Percentiles rank a stretch among this genome's conserved stretches.
phyloP scores from a whole-genome alignment of 2,329 filamentous ascomycete genomes.

The Penicillium griseofulvum region DNA sequence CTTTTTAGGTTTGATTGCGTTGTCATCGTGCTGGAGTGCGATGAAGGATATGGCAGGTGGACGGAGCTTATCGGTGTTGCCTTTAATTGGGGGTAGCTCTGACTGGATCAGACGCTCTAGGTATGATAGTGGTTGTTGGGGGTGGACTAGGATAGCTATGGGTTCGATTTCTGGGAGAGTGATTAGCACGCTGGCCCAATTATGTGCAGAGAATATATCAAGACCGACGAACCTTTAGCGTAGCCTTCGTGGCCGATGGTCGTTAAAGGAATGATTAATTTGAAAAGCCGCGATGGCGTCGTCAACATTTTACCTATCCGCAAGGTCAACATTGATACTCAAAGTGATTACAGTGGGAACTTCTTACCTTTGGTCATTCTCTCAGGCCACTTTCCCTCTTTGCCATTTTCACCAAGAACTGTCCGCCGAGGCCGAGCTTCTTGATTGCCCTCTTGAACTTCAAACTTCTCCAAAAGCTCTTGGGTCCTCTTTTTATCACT shows the following conservation, averaged over 20 bases:
- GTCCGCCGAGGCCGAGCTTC: conserved; percentile 26
- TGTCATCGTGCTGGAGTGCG: conserved; percentile 70
- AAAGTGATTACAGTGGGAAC: neutral
- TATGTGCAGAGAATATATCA: neutral
- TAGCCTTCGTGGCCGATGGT: conserved; percentile 59
- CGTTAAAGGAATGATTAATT: conserved; percentile 73
- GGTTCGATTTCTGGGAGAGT: conserved; percentile 64
- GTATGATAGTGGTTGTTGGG: conserved; percentile 87
- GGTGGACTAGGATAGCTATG: conserved; percentile 79
- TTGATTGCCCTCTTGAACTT: conserved; percentile 34
- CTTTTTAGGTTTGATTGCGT: conserved; percentile 48
- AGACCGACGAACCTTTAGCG: conserved; percentile 48
- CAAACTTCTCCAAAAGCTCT: conserved; percentile 36
- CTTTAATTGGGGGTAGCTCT: conserved; percentile 69
- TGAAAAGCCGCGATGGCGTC: conserved; percentile 75
- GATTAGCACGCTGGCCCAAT: conserved; percentile 3
- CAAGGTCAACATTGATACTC: conserved; percentile 2
- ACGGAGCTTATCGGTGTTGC: conserved; percentile 62
- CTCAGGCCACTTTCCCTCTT: conserved; percentile 29
- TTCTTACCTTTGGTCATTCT: conserved; percentile 61
- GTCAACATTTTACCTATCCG: conserved; percentile 69
- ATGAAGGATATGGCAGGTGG: conserved; percentile 75
- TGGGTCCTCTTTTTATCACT: conserved; percentile 34
- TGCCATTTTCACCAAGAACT: conserved; percentile 28
- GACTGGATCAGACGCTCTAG: conserved; percentile 85